Base-by-base conservation (phyloP, 148 eudicot species). In the Drosera capensis region DNA sequence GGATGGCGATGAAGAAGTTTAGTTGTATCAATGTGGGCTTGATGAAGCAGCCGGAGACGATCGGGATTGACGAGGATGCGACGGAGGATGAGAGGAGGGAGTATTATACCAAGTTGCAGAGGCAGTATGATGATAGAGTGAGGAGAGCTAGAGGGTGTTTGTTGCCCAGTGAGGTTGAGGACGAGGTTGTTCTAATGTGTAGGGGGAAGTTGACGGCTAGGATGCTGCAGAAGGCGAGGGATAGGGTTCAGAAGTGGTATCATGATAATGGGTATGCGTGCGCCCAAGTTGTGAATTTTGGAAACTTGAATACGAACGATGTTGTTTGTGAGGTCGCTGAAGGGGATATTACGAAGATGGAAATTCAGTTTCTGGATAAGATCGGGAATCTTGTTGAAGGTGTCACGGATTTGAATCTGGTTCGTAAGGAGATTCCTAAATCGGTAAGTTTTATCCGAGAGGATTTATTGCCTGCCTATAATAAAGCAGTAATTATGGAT, bases 291-390 rank as follows among this genome's bases (percentile, higher is more conserved):
- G 93, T 84, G 47, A 90, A 90, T 57, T 90, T 90, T 21, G 97
- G 97, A 42, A 84, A 90, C 51, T 72, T 84, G 72, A 76, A 90
- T 63, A 84, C 95, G 0, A 80, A 74, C 57, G 87, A 84, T 39
- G 93, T 90, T 23, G 93, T 84, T 36, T 90, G 95, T 61, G 97
- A 90, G 74, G 97, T 90, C 29, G 76, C 78, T 58, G 97, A 90
- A 71, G 97, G 97, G 7, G 95, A 90, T 73, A 77, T 90, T 49
- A 90, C 95, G 0, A 71, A 85, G 59, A 37, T 90, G 70, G 73
- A 65, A 51, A 71, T 90, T 62, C 97, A 90, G 52, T 90, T 78
- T 63, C 92, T 84, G 73, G 97, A 90, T 71, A 90, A 90, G 71
- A 82, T 90, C 45, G 97, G 97, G 22, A 84, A 90, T 71, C 71